A percentile compares a stretch with the other conserved stretches of the same genome.
These are phyloP conservation scores for Gremmenia infestans DNA, from an alignment of 2,329 filamentous ascomycete genomes.

Conservation along the genomic window DNA sequence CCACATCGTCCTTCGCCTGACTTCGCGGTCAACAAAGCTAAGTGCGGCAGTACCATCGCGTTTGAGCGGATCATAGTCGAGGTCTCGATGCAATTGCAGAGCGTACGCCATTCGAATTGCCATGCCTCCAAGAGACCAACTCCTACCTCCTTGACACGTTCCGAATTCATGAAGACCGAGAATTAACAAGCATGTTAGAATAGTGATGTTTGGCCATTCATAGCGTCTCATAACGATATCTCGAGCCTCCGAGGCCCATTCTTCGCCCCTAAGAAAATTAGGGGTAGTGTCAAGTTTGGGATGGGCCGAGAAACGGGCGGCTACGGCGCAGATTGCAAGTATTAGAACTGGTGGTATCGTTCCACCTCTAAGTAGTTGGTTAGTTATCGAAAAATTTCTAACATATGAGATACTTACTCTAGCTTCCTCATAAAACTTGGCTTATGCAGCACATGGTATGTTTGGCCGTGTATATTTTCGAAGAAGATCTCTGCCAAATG, in stretches of 20 bases:
- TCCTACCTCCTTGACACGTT: constrained; percentile 90
- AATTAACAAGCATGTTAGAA: constrained; percentile 83
- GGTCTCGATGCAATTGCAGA: constrained; percentile 84
- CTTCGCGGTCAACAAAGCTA: constrained; percentile 90
- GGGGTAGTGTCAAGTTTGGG: constrained; percentile 67
- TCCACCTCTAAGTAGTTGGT: constrained; percentile 50
- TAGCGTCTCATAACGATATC: constrained; percentile 84
- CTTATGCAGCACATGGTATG: constrained; percentile 91
- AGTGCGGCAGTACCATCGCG: constrained; percentile 59
- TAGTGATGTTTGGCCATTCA: constrained; percentile 94
- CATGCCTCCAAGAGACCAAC: constrained; percentile 93
- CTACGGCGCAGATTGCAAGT: constrained; percentile 89
- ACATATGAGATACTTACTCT: constrained; percentile 43
- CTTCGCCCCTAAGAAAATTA: constrained; percentile 82
- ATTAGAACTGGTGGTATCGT: constrained; percentile 84
- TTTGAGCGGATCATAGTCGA: constrained; percentile 74
- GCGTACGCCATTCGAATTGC: constrained; percentile 97
- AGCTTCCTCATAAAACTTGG: constrained; percentile 93
- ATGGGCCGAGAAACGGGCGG: constrained; percentile 91
- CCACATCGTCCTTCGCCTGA: constrained; percentile 94
- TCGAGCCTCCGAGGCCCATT: constrained; percentile 83
- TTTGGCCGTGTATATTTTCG: constrained; percentile 91
- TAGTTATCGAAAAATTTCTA: neutral
- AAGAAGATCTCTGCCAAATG: constrained; percentile 94
- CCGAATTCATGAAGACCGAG: constrained; percentile 93